A percentile compares a stretch with the other conserved stretches of the same genome.
Conservation (phyloP, 441 rosid genomes). For the Capsella rubella region DNA sequence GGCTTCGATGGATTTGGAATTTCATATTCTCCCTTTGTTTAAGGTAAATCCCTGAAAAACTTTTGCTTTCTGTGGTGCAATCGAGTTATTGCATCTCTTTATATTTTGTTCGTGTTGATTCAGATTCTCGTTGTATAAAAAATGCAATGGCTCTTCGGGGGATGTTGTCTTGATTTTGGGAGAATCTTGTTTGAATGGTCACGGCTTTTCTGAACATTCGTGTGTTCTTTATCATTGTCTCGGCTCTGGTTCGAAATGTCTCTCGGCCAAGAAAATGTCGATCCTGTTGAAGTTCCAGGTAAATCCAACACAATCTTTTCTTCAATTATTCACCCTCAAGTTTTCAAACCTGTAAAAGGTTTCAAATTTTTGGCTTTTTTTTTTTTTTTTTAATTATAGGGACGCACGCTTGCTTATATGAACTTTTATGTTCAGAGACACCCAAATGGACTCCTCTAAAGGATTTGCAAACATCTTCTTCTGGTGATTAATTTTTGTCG, state of each 20-base stretch:
- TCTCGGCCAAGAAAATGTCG: conserved; percentile 55
- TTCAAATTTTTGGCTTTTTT: conserved; percentile 38
- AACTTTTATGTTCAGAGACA: conserved; percentile 58
- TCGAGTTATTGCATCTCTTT: neutral
- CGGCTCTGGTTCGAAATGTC: conserved; percentile 60
- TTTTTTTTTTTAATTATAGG: conserved; percentile 41
- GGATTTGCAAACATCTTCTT: conserved; percentile 48
- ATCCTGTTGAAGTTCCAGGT: conserved; percentile 54
- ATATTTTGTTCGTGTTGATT: neutral
- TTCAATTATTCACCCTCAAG: neutral
- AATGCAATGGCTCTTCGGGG: conserved; percentile 33
- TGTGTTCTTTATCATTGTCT: conserved; percentile 44
- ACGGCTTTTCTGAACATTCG: conserved; percentile 39
- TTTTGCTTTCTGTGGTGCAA: conserved; percentile 15
- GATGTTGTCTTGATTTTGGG: conserved; percentile 18
- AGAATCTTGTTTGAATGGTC: conserved; percentile 40
- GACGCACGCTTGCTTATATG: conserved; percentile 58
- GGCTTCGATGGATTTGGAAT: conserved; percentile 33
- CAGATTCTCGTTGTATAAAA: conserved; percentile 24
- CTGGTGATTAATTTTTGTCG: conserved; percentile 50
- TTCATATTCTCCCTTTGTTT: conserved; percentile 11
- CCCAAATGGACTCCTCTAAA: conserved; percentile 41
- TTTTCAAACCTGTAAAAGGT: conserved; percentile 14
- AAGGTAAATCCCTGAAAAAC: conserved; percentile 28
- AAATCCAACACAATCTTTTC: conserved; percentile 10